phyloP scores from a whole-genome alignment of 2,329 filamentous ascomycete genomes.

The Dactylonectria estremocensis region DNA sequence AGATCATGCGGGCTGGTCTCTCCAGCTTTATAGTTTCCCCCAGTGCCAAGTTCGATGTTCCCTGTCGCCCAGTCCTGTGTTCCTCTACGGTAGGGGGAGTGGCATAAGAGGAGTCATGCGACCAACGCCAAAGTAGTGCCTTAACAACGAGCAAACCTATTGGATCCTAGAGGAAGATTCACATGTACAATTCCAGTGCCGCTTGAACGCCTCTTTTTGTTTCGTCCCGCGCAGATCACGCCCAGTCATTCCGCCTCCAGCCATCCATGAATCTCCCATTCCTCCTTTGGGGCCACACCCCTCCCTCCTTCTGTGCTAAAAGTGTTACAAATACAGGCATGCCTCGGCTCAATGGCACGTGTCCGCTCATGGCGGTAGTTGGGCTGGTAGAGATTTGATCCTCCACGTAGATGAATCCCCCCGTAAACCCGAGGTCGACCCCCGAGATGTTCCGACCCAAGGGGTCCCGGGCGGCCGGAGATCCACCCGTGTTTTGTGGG shows the following conservation, averaged over 20 bases:
- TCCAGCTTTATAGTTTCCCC: constrained; percentile 49
- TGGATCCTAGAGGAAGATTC: constrained; percentile 38
- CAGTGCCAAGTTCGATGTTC: constrained; percentile 20
- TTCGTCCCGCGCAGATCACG: constrained; percentile 27
- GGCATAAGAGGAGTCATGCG: constrained; percentile 44
- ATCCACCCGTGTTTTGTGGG: constrained; percentile 40
- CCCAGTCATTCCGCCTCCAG: constrained; percentile 14
- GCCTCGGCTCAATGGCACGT: constrained; percentile 44
- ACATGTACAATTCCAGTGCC: constrained; percentile 44
- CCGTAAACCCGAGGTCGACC: constrained; percentile 38
- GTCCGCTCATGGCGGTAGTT: constrained; percentile 24
- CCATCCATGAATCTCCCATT: constrained; percentile 5
- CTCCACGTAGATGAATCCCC: background rate
- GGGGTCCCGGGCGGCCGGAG: constrained; percentile 45
- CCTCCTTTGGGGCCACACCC: background rate
- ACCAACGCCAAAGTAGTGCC: constrained; percentile 39
- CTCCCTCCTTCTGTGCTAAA: constrained; percentile 5
- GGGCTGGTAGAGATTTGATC: background rate
- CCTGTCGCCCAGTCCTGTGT: constrained; percentile 32
- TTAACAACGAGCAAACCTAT: constrained; percentile 41
- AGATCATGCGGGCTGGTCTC: constrained; percentile 42
- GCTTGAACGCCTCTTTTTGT: constrained; percentile 45
- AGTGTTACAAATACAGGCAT: constrained; percentile 29
- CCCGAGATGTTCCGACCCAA: constrained; percentile 43
- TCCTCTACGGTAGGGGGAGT: constrained; percentile 30